These are phyloP conservation scores for Tremella mesenterica DNA, from an alignment of 768 basidiomycete species.

Conservation along the genomic window DNA sequence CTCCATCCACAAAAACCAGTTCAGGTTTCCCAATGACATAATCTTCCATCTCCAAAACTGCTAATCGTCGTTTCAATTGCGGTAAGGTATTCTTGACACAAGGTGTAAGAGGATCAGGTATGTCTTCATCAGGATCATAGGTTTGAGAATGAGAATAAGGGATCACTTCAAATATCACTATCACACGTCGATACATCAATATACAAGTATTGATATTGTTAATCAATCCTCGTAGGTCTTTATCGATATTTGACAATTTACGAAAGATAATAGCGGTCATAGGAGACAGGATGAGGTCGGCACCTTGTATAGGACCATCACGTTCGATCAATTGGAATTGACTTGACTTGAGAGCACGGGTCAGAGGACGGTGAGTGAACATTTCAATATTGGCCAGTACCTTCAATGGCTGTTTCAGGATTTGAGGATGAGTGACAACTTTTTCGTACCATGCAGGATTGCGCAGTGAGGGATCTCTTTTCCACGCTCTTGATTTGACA, in stretches of 20 bases:
- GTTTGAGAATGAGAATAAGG: background rate
- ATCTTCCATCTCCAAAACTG: background rate
- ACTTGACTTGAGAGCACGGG: background rate
- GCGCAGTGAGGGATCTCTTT: background rate
- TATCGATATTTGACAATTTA: background rate
- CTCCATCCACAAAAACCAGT: background rate
- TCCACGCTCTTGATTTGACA: no score
- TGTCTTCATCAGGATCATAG: background rate
- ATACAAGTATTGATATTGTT: no score
- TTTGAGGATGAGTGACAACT: background rate
- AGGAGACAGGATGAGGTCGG: constrained; percentile 6
- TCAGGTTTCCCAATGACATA: background rate
- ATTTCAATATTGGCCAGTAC: no score
- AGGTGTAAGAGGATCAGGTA: background rate
- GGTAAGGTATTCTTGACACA: background rate
- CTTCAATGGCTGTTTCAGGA: background rate
- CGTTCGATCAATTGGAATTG: constrained; percentile 1
- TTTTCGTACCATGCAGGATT: constrained; percentile 6
- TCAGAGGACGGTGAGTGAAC: background rate
- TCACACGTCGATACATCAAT: background rate
- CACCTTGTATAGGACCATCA: background rate
- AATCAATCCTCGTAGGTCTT: no score
- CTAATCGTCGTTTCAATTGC: background rate
- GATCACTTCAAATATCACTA: constrained; percentile 4
- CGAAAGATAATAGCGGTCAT: constrained; percentile 4